Conservation (phyloP, 2,329 filamentous ascomycete genomes). For the Ophiognomonia clavigignenti-juglandacearum region DNA sequence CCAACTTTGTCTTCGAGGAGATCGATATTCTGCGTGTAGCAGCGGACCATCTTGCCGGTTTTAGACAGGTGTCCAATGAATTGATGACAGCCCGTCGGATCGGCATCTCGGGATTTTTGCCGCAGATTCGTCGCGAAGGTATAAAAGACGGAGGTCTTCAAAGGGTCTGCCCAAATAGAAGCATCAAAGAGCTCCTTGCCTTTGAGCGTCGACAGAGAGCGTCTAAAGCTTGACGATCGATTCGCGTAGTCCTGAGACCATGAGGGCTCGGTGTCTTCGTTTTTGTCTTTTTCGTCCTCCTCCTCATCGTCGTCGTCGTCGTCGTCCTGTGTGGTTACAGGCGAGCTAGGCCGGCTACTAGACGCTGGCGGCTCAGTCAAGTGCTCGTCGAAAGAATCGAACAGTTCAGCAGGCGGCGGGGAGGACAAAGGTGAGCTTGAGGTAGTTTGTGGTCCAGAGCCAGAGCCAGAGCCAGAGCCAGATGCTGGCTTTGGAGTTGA, state of each 20-base stretch:
- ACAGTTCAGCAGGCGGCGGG: slow-evolving; percentile 43
- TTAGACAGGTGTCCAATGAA: slow-evolving; percentile 66
- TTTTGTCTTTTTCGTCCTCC: neutral
- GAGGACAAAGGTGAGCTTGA: slow-evolving; percentile 52
- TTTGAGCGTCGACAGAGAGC: slow-evolving; percentile 55
- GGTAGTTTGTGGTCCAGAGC: slow-evolving; percentile 15
- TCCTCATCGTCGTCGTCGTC: neutral
- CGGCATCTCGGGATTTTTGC: slow-evolving; percentile 57
- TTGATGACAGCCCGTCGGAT: slow-evolving; percentile 61
- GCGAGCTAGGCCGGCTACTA: slow-evolving; percentile 35
- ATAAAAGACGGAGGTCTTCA: slow-evolving; percentile 67
- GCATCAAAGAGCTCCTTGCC: slow-evolving; percentile 68
- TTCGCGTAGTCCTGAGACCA: slow-evolving; percentile 25
- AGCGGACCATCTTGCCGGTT: slow-evolving; percentile 62
- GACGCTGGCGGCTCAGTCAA: slow-evolving; percentile 29
- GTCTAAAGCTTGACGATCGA: slow-evolving; percentile 23
- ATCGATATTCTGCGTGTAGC: slow-evolving; percentile 74
- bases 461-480: slow-evolving; percentile 18
- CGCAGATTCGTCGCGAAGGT: slow-evolving; percentile 65
- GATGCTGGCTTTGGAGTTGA: slow-evolving; percentile 21
- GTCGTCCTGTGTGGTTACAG: slow-evolving; percentile 37
- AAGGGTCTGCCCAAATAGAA: slow-evolving; percentile 63
- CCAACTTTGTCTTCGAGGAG: slow-evolving; percentile 68
- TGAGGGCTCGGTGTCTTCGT: slow-evolving; percentile 11
- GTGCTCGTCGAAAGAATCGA: slow-evolving; percentile 42